Evolutionary conservation across 2,329 filamentous ascomycete species (phyloP), one percentile per base, ranked within the genome.

Genomic region (Colletotrichum sp.): DNA sequence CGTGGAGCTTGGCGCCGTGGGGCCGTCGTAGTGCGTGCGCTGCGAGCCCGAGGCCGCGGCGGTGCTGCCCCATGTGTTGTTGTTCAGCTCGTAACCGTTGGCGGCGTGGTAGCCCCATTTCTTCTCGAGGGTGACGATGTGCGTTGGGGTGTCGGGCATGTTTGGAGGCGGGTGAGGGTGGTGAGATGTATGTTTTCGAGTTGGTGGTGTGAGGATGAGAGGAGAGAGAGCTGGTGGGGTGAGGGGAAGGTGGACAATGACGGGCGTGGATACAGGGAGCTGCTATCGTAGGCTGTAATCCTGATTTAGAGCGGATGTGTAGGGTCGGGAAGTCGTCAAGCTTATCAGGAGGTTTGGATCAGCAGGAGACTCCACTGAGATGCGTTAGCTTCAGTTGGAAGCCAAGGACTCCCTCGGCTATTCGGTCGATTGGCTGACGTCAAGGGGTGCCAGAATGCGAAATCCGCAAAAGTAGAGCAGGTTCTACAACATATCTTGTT

Each of bases 51-150:
- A 74, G 7, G 83, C 78, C 26, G 82, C 82, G 10, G 72, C 76
- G 72, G 78, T 80, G 69, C 82, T 77, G 71, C 86, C 86, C 87
- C 87, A 88, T 72, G 86, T 84, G 80, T 88, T 85, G 79, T 88
- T 88, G 81, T 86, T 79, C 13, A 83, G 67, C 68, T 83, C 80
- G 71, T 83, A 84, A 4, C 82, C 81, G 74, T 81, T 78, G 70
- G 77, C 78, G 18, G 80, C 79, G 78, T 81, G 80, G 78, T 82
- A 83, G 60, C 68, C 80, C 71, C 81, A 84, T 71, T 80, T 80
- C 12, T 78, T 79, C 76, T 82, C 81, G 32, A 83, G 80, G 32
- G 72, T 76, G 55, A 73, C 69, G 55, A 73, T 24, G 68, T 77
- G 77, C 60, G 66, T 26, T 21, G 73, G 72, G 36, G 26, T 55